Conservation (phyloP, 345 rosid genomes). For the Eucalyptus guilfoylei region DNA sequence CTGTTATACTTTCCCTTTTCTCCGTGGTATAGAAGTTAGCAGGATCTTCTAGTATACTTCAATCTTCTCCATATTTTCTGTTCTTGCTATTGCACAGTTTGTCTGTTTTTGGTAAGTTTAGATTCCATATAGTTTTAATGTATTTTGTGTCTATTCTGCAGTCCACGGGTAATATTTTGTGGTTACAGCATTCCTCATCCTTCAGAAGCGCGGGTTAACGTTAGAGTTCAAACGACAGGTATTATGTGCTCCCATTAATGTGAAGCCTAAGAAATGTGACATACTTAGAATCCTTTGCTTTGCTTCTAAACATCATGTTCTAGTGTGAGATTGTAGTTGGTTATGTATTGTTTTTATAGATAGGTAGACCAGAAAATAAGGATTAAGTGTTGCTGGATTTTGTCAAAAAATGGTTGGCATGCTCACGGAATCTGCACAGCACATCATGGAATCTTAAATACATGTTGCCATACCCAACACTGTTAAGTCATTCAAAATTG, state of each 20-base stretch:
- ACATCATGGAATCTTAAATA: neutral
- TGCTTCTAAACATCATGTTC: neutral
- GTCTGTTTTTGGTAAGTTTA: neutral
- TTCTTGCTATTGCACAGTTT: neutral
- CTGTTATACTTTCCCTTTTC: neutral
- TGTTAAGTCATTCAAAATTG: neutral
- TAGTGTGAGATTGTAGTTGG: neutral
- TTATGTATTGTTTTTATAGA: neutral
- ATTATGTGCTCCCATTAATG: neutral
- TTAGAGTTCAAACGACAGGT: conserved; percentile 95
- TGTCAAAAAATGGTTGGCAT: neutral
- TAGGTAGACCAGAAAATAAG: neutral
- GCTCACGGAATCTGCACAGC: neutral
- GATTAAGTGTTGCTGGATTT: neutral
- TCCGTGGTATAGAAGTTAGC: neutral
- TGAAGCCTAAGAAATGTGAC: neutral
- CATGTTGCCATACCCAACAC: neutral
- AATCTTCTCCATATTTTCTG: neutral
- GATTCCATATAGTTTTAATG: neutral
- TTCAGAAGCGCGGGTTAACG: conserved; percentile 63
- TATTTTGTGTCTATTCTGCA: conserved; percentile 17
- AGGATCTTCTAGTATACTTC: neutral
- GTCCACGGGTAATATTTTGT: conserved; percentile 61
- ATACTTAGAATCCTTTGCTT: neutral
- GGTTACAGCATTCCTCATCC: conserved; percentile 95